A percentile compares a stretch with the other conserved stretches of the same genome.
phyloP scores from a whole-genome alignment of 257 asterid genomes.

The Rhazya stricta region DNA sequence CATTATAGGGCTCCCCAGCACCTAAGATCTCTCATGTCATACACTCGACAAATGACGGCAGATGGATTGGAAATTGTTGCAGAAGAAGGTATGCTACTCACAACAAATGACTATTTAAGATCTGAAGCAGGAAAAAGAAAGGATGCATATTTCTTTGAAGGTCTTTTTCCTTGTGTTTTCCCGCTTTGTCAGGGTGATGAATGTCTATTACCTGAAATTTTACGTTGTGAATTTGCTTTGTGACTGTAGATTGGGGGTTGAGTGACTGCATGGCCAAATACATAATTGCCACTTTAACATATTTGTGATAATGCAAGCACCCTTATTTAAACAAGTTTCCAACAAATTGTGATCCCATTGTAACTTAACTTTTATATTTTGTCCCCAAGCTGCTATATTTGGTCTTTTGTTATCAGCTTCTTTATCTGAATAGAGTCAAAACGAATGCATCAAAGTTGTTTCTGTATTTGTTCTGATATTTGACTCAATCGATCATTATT shows the following conservation, averaged over 20 bases:
- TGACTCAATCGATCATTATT: background rate
- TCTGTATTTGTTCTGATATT: background rate
- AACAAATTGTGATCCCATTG: too few species aligned
- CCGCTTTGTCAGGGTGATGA: too few species aligned
- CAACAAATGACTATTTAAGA: background rate
- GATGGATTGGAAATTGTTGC: constrained; percentile 83
- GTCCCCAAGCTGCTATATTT: background rate
- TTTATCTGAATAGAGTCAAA: background rate
- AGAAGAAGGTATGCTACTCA: constrained; percentile 65
- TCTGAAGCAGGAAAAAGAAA: background rate
- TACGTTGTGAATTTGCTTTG: background rate
- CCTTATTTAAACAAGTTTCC: background rate
- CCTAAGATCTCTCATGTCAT: constrained; percentile 59
- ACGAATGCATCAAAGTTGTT: background rate
- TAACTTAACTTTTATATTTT: background rate
- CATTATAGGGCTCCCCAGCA: constrained; percentile 96
- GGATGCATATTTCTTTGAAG: background rate
- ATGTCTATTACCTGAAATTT: too few species aligned
- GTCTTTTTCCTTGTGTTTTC: background rate
- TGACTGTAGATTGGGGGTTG: background rate
- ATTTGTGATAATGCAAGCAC: background rate
- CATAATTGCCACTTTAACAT: background rate
- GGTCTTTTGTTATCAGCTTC: background rate
- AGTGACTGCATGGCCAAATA: background rate
- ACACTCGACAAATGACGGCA: constrained; percentile 38